These are phyloP conservation scores for Acrodontium crateriforme DNA, from an alignment of 2,329 filamentous ascomycete species.

Conservation along the genomic window DNA sequence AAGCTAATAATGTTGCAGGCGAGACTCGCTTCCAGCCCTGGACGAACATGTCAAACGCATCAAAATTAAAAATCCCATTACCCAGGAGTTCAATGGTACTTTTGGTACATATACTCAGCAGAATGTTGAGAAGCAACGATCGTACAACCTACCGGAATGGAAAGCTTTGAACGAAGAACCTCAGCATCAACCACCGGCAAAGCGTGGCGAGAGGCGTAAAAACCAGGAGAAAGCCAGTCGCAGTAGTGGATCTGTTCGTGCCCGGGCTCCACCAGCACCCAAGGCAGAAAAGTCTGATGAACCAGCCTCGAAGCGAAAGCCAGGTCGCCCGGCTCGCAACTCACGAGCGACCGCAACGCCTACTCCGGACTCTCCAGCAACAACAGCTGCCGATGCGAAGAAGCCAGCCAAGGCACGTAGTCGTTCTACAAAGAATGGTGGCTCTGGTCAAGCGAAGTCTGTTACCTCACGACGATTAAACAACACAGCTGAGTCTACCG, in stretches of 20 bases:
- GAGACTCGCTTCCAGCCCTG: conserved; percentile 58
- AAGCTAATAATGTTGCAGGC: conserved; percentile 34
- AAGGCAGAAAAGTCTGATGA: conserved; percentile 13
- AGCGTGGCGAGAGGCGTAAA: conserved; percentile 65
- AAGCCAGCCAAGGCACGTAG: conserved; percentile 25
- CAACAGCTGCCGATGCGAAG: conserved; percentile 38
- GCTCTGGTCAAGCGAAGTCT: conserved; percentile 47
- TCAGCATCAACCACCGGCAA: conserved; percentile 87
- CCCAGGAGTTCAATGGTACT: conserved; percentile 92
- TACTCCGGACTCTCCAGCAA: conserved; percentile 23
- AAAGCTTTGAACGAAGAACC: conserved; percentile 83
- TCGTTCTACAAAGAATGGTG: conserved; percentile 40
- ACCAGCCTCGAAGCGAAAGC: conserved; percentile 33
- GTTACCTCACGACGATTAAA: conserved; percentile 79
- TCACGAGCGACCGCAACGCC: conserved; percentile 15
- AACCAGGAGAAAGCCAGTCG: conserved; percentile 36
- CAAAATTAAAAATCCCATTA: conserved; percentile 90
- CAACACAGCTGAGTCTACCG: conserved; percentile 62
- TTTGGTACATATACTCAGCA: conserved; percentile 93
- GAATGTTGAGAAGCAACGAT: conserved; percentile 89
- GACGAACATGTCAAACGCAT: conserved; percentile 83
- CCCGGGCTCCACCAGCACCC: conserved; percentile 14
- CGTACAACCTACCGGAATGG: conserved; percentile 96
- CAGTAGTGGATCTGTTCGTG: conserved; percentile 18
- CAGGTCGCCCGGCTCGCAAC: conserved; percentile 32